Percentiles rank a stretch among this genome's conserved stretches.
These are phyloP conservation scores for Blastomyces gilchristii DNA, from an alignment of 2,329 filamentous ascomycete genomes.

Conservation along the genomic window DNA sequence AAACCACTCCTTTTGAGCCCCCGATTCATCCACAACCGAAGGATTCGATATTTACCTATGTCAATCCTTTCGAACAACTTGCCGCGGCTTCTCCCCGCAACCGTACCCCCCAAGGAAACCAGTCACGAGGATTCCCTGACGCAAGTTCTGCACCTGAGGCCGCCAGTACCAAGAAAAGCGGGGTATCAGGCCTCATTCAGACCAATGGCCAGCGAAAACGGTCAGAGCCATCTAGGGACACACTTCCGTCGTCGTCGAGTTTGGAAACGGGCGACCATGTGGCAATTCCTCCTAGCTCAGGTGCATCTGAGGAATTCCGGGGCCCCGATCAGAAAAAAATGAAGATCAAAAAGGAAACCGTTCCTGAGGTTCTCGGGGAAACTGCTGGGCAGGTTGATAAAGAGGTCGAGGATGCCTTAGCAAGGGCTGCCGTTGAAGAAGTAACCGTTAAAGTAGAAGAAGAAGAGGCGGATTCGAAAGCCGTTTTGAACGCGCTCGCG, in stretches of 20 bases:
- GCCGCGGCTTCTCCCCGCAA: conserved; percentile 56
- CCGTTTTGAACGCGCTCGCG: conserved; percentile 26
- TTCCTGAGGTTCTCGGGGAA: conserved; percentile 58
- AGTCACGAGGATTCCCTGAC: conserved; percentile 28
- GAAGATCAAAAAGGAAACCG: conserved; percentile 47
- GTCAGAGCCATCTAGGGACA: conserved; percentile 2
- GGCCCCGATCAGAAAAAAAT: conserved; percentile 1
- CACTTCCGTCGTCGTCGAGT: not conserved
- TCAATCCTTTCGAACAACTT: conserved; percentile 62
- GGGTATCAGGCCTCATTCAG: not conserved
- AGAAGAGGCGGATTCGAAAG: conserved; percentile 27
- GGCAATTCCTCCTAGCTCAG: conserved; percentile 1
- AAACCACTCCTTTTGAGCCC: conserved; percentile 31
- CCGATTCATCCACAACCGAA: conserved; percentile 28
- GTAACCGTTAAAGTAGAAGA: conserved; percentile 29
- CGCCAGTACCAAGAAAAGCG: conserved; percentile 11
- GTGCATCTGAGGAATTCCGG: not conserved
- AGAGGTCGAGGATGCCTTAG: conserved; percentile 56
- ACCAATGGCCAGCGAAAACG: conserved; percentile 3
- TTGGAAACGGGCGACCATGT: not conserved
- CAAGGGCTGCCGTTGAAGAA: conserved; percentile 45
- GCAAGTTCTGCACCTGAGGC: conserved; percentile 28
- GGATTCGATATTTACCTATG: conserved; percentile 54
- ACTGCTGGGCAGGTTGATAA: conserved; percentile 52
- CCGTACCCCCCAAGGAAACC: conserved; percentile 40